Conservation (phyloP, 139 green algal genomes). For the Picochlorum sp. region DNA sequence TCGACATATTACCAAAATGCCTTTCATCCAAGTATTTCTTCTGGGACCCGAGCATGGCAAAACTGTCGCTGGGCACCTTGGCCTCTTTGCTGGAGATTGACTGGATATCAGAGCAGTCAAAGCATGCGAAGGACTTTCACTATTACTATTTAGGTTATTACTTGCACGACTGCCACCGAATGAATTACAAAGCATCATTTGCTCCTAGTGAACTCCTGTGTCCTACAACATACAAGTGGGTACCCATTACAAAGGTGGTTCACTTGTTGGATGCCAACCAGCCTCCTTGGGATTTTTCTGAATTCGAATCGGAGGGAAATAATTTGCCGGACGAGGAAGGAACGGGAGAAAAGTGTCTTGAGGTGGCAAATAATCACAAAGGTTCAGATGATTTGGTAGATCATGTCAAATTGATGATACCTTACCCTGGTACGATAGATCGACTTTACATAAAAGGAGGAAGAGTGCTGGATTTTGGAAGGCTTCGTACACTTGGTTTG, state of each 20-base stretch:
- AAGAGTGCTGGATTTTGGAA: too few species aligned
- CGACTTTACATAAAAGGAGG: too few species aligned
- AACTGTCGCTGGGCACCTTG: conserved; percentile 63
- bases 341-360: not conserved
- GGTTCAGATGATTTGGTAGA: not conserved
- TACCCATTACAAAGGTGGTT: conserved; percentile 25
- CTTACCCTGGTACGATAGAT: not conserved
- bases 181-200: conserved; percentile 83
- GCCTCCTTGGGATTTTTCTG: conserved; percentile 5
- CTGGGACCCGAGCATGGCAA: conserved; percentile 73
- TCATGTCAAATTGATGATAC: not conserved
- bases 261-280: conserved; percentile 11
- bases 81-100: conserved; percentile 70
- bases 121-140: conserved; percentile 36
- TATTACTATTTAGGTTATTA: conserved; percentile 96
- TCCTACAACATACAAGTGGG: conserved; percentile 46
- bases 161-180: conserved; percentile 90
- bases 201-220: conserved; percentile 84
- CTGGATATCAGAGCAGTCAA: conserved; percentile 52
- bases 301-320: conserved; percentile 16
- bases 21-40: conserved; percentile 89
- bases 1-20: conserved; percentile 82
- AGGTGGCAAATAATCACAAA: not conserved
- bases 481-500: too few species aligned
- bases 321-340: conserved; percentile 20